phyloP scores from a whole-genome alignment of 2,329 filamentous ascomycete genomes.

The Colletotrichum lentis region DNA sequence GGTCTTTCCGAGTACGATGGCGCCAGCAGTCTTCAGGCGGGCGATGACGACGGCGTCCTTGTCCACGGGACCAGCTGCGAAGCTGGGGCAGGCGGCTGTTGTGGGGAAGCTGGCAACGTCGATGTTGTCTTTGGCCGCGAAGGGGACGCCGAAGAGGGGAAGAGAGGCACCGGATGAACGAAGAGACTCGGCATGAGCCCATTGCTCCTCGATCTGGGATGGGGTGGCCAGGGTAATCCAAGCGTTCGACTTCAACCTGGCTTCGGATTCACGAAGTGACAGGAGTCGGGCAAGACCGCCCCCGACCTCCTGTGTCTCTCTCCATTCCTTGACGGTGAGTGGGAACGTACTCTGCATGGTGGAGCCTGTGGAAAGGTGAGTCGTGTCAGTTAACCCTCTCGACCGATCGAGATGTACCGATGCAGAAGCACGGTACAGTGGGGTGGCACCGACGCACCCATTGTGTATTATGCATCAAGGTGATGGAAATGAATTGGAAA shows the following conservation, averaged over 20 bases:
- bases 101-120: slow-evolving; percentile 60
- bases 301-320: slow-evolving; percentile 40
- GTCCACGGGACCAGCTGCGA: slow-evolving; percentile 55
- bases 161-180: slow-evolving; percentile 52
- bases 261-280: slow-evolving; percentile 41
- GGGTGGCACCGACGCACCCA: slow-evolving; percentile 25
- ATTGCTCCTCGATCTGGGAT: slow-evolving; percentile 42
- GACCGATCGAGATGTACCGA: slow-evolving; percentile 5
- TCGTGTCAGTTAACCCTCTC: slow-evolving; percentile 18
- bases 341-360: slow-evolving; percentile 33
- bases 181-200: slow-evolving; percentile 53
- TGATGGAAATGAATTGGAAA: background rate
- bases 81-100: slow-evolving; percentile 61
- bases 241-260: slow-evolving; percentile 41
- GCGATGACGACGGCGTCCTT: slow-evolving; percentile 59
- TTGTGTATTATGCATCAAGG: slow-evolving; percentile 12
- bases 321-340: slow-evolving; percentile 41
- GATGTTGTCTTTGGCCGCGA: slow-evolving; percentile 66
- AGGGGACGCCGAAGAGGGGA: slow-evolving; percentile 65
- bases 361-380: slow-evolving; percentile 19
- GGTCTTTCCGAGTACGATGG: slow-evolving; percentile 66
- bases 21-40: slow-evolving; percentile 60
- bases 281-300: slow-evolving; percentile 44
- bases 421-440: slow-evolving; percentile 4
- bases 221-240: slow-evolving; percentile 47